phyloP scores from a whole-genome alignment of 108 stramenopile genomes.

The Conticribra weissflogii region DNA sequence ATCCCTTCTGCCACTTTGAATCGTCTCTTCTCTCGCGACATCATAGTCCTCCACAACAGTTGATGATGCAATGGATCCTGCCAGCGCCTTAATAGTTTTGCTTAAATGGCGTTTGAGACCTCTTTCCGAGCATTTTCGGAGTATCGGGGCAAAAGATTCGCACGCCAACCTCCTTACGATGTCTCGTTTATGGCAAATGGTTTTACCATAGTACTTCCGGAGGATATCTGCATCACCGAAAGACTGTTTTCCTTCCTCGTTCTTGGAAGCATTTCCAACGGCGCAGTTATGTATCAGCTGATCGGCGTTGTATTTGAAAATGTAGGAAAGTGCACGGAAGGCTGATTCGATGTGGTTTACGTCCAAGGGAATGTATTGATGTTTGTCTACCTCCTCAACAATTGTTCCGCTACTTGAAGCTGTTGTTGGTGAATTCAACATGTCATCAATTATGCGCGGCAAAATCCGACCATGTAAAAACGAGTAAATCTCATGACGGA shows the following conservation, averaged over 20 bases:
- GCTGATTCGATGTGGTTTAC: slow-evolving; percentile 80
- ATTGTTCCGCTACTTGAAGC: slow-evolving; percentile 38
- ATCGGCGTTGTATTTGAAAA: slow-evolving; percentile 82
- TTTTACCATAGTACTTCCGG: slow-evolving; percentile 79
- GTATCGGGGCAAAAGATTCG: slow-evolving; percentile 79
- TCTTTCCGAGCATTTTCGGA: slow-evolving; percentile 66
- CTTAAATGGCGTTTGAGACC: slow-evolving; percentile 70
- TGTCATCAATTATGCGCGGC: slow-evolving; percentile 74
- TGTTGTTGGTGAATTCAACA: slow-evolving; percentile 69
- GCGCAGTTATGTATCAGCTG: slow-evolving; percentile 46
- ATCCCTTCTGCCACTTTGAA: neutral
- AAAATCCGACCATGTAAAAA: slow-evolving; percentile 66
- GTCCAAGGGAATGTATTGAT: slow-evolving; percentile 59
- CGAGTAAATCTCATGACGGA: slow-evolving; percentile 84
- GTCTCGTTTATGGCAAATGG: slow-evolving; percentile 74
- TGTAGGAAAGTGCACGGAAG: slow-evolving; percentile 79
- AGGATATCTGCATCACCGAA: slow-evolving; percentile 61
- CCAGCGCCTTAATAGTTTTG: slow-evolving; percentile 72
- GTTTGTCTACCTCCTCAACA: neutral
- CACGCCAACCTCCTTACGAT: slow-evolving; percentile 73
- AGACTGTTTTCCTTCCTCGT: slow-evolving; percentile 10
- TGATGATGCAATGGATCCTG: slow-evolving; percentile 39
- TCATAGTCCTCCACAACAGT: slow-evolving; percentile 1
- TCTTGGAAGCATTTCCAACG: neutral
- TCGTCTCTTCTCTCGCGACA: neutral